Base-by-base conservation (phyloP, 352 stramenopile species). In the Phytopythium vexans region DNA sequence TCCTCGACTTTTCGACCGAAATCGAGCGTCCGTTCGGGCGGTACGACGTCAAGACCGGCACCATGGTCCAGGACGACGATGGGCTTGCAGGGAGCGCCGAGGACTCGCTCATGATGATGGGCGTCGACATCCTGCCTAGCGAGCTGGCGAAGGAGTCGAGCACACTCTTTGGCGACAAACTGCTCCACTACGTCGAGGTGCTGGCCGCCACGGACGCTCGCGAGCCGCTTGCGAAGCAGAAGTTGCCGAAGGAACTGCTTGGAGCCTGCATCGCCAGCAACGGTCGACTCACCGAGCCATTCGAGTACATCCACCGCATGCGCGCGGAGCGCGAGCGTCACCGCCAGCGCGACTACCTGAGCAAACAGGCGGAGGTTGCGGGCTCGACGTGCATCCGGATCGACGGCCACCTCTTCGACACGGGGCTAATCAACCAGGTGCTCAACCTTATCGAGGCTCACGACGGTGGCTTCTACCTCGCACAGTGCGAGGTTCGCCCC, bases 381-480 rank as follows among this genome's bases (percentile, higher is more conserved):
- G 83, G 83, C 8, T 91, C 72, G 64, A 94, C 83, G 1, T 93
- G 86, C 41, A 16, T 97, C 34, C 68, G 86, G 2, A 60, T 97
- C 5, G 69, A 97, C 52, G 96, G 95, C 3, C 95, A 99, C 65
- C 72, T 99, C 37, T 99, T 99, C 66, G 96, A 99, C 80, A 97
- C 86, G 8, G 91, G 92, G 31, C 67, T 98, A 21, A 98, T 99
- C 66, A 98, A 98, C 68, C 85, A 97, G 58, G 70, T 98, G 7
- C 71, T 98, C 10, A 95, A 98, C 71, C 74, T 97, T 11, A 91
- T 98, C 52, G 94, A 98, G 58, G 65, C 82, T 14, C 75, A 94
- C 56, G 68, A 69, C 36, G 93, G 89, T 50, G 74, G 80, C 1
- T 98, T 98, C 60, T 72, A 94, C 65, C 83, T 98, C 49, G 72